Conservation (phyloP, 2,329 filamentous ascomycete species). For the Emmonsia crescens region DNA sequence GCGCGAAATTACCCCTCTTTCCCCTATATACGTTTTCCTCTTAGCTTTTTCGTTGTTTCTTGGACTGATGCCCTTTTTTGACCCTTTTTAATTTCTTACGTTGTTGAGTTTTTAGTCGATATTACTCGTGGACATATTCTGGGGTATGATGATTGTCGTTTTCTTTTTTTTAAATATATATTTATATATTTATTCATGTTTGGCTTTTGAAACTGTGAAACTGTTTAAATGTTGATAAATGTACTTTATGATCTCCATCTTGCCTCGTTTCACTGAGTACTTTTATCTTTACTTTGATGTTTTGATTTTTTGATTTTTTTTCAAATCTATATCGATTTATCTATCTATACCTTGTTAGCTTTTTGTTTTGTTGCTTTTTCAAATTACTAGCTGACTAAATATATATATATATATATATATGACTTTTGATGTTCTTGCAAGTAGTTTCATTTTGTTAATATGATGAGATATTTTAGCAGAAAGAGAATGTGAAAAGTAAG, state of each 20-base stretch:
- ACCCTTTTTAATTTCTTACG: not conserved
- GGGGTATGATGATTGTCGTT: not conserved
- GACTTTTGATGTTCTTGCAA: not conserved
- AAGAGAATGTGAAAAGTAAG: no score
- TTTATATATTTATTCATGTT: not conserved
- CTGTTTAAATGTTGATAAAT: not conserved
- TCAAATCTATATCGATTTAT: not conserved
- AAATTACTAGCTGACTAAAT: not conserved
- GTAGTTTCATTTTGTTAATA: not conserved
- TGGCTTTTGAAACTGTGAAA: not conserved
- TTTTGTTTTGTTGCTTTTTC: not conserved
- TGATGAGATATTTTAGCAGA: not conserved
- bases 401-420: not conserved
- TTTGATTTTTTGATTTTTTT: not conserved
- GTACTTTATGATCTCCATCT: not conserved
- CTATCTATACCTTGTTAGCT: not conserved
- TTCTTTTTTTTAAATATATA: no score
- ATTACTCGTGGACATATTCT: not conserved
- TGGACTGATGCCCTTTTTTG: not conserved
- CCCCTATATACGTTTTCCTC: not conserved
- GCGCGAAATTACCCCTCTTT: not conserved
- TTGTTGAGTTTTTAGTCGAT: not conserved
- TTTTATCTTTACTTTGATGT: not conserved
- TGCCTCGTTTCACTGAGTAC: not conserved
- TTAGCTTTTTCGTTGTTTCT: not conserved